A percentile compares a stretch with the other conserved stretches of the same genome.
Evolutionary conservation across 176 grass and related monocot genomes (phyloP).

Genomic region (Carex cristatella): DNA sequence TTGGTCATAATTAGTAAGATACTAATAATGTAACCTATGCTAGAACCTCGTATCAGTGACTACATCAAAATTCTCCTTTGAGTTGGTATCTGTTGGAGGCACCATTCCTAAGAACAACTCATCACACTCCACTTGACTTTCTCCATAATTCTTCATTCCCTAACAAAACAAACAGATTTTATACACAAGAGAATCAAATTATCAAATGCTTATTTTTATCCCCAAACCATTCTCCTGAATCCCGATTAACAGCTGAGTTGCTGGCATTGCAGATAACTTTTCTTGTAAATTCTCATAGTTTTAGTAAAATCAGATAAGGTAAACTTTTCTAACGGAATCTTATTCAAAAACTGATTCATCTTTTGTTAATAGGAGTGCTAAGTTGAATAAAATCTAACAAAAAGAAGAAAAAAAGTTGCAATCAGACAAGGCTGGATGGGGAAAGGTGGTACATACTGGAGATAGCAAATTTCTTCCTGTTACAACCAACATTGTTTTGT

Average conservation of each 20-base stretch:
- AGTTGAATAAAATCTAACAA: neutral
- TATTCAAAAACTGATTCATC: neutral
- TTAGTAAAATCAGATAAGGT: neutral
- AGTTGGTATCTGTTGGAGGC: neutral
- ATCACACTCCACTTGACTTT: neutral
- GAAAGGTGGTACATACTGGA: neutral
- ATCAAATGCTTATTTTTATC: neutral
- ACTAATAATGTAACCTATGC: constrained; percentile 2
- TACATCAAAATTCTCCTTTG: neutral
- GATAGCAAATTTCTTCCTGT: constrained; percentile 45
- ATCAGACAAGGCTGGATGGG: neutral
- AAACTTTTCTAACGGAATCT: neutral
- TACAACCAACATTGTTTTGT: neutral
- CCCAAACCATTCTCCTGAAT: neutral
- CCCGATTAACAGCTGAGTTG: neutral
- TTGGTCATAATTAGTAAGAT: neutral
- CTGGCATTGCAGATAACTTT: neutral
- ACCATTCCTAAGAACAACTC: neutral
- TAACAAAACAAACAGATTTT: neutral
- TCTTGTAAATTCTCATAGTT: neutral
- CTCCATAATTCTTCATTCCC: neutral
- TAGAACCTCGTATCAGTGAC: neutral
- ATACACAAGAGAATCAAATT: neutral
- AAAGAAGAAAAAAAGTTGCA: neutral
- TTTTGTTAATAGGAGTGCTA: neutral